Percentiles rank a stretch among this genome's conserved stretches.
phyloP scores from a whole-genome alignment of 2,329 filamentous ascomycete species.

The Aspergillus luchuensis region DNA sequence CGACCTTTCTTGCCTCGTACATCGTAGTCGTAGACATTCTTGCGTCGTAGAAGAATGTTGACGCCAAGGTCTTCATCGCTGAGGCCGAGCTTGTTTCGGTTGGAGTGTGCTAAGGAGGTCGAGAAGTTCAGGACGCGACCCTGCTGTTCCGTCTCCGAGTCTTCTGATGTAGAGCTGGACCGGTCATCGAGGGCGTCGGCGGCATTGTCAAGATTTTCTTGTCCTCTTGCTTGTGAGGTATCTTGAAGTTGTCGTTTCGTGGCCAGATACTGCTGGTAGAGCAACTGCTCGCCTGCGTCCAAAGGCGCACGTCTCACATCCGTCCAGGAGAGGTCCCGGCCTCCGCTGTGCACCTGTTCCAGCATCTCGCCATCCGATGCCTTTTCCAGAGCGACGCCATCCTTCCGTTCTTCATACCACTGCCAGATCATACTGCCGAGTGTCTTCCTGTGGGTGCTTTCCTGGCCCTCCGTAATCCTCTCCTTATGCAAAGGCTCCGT shows the following conservation, averaged over 20 bases:
- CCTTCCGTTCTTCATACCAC: constrained; percentile 70
- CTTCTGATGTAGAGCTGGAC: constrained; percentile 84
- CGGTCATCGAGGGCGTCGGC: constrained; percentile 73
- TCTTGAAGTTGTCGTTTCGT: constrained; percentile 85
- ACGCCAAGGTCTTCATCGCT: constrained; percentile 90
- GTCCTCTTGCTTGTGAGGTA: constrained; percentile 70
- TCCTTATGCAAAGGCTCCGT: constrained; percentile 65
- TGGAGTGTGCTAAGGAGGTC: constrained; percentile 78
- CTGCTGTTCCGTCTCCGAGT: constrained; percentile 86
- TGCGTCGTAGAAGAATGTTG: constrained; percentile 84
- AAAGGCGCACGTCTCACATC: constrained; percentile 67
- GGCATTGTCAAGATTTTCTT: constrained; percentile 70
- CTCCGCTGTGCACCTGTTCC: constrained; percentile 67
- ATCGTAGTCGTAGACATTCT: constrained; percentile 90
- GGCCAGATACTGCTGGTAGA: constrained; percentile 91
- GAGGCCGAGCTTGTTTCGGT: constrained; percentile 80
- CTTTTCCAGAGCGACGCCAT: constrained; percentile 64
- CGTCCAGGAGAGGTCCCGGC: constrained; percentile 62
- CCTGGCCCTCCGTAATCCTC: constrained; percentile 24
- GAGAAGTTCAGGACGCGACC: constrained; percentile 89
- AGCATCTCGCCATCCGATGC: constrained; percentile 58
- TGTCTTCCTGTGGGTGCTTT: constrained; percentile 51
- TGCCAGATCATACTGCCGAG: constrained; percentile 78
- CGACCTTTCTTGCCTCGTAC: constrained; percentile 87
- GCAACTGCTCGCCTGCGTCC: constrained; percentile 71